A percentile compares a stretch with the other conserved stretches of the same genome.
phyloP scores from a whole-genome alignment of 768 basidiomycete species.

The Lactarius vividus region DNA sequence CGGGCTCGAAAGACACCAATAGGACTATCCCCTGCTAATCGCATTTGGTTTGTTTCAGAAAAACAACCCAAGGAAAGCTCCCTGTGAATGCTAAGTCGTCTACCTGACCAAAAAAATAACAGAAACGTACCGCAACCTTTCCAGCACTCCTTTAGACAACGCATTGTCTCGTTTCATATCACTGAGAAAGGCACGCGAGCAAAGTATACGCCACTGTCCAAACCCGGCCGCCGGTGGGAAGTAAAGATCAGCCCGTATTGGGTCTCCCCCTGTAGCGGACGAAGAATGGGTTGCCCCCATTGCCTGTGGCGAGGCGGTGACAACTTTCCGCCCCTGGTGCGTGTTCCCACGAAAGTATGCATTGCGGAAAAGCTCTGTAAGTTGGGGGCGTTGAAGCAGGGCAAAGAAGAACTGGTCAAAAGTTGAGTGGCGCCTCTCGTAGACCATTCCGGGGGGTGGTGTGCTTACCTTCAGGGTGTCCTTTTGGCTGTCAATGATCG shows the following conservation, averaged over 20 bases:
- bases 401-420: background rate
- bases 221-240: constrained; percentile 6
- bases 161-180: constrained; percentile 4
- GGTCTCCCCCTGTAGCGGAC: background rate
- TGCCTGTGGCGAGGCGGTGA: background rate
- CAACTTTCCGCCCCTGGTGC: background rate
- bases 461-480: constrained; percentile 4
- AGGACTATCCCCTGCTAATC: constrained; percentile 17
- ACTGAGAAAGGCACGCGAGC: background rate
- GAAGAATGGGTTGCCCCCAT: background rate
- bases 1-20: constrained; percentile 23
- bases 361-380: background rate
- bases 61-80: constrained; percentile 24
- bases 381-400: background rate
- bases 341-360: constrained; percentile 17
- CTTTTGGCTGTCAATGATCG: constrained; percentile 3
- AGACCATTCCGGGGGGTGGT: background rate
- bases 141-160: background rate
- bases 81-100: background rate
- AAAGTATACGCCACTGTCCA: constrained; percentile 19
- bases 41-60: constrained; percentile 21
- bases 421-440: background rate
- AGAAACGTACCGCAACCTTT: constrained; percentile 13
- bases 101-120: background rate
- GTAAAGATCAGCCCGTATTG: constrained; percentile 21